A percentile compares a stretch with the other conserved stretches of the same genome.
phyloP scores from a whole-genome alignment of 2,329 filamentous ascomycete genomes.

The Achaetomium macrosporum region DNA sequence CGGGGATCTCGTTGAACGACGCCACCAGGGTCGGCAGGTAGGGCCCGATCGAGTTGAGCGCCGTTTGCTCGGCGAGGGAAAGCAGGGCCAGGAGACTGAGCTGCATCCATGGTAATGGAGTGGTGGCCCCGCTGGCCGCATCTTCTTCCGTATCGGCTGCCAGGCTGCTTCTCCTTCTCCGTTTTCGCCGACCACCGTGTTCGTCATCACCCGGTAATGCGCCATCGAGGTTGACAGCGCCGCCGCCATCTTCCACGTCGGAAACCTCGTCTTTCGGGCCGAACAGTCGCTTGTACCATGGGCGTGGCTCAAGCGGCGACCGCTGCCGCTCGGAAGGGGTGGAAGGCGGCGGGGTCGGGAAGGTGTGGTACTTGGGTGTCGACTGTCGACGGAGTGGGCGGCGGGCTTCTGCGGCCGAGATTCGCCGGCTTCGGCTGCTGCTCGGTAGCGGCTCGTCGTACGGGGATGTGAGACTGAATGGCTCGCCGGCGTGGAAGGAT shows the following conservation, averaged over 20 bases:
- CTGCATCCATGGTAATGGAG: conserved; percentile 76
- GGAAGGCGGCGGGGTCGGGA: conserved; percentile 67
- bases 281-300: conserved; percentile 30
- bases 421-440: conserved; percentile 17
- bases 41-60: conserved; percentile 90
- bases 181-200: background rate
- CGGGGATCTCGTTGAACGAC: conserved; percentile 73
- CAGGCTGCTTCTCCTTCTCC: background rate
- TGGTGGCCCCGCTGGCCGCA: conserved; percentile 32
- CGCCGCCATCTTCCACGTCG: background rate
- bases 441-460: conserved; percentile 21
- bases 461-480: conserved; percentile 36
- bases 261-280: conserved; percentile 22
- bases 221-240: conserved; percentile 21
- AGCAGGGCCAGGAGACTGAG: conserved; percentile 81
- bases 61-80: conserved; percentile 89
- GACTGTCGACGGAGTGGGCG: conserved; percentile 34
- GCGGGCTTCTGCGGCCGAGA: conserved; percentile 14
- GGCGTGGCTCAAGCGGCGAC: conserved; percentile 23
- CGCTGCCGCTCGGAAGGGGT: conserved; percentile 45
- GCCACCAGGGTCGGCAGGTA: conserved; percentile 92
- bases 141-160: conserved; percentile 9
- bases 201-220: background rate
- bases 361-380: conserved; percentile 69
- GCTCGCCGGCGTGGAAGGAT: conserved; percentile 48